These are phyloP conservation scores for Byssochlamys sp. DNA, from an alignment of 2,329 filamentous ascomycete genomes.

Conservation along the genomic window DNA sequence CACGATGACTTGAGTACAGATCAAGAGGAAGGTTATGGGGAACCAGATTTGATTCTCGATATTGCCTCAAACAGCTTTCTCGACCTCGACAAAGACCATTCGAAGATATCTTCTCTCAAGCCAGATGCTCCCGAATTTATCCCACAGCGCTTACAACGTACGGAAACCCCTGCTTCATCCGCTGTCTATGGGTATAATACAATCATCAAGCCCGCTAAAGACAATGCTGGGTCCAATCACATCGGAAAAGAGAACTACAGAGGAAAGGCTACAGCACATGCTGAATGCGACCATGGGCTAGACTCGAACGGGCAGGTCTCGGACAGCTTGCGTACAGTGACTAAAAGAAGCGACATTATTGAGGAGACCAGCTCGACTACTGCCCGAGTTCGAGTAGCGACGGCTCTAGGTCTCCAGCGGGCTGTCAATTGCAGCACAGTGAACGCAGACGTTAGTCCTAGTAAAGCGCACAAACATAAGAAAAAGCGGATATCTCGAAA, in stretches of 20 bases:
- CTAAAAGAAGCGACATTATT: background rate
- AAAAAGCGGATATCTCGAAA: conserved; percentile 4
- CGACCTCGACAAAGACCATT: conserved; percentile 1
- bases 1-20: background rate
- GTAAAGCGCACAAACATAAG: conserved; percentile 4
- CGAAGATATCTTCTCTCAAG: conserved; percentile 17
- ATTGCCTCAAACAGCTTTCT: conserved; percentile 4
- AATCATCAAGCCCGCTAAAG: background rate
- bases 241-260: background rate
- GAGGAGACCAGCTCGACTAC: background rate
- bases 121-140: conserved; percentile 35
- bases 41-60: background rate
- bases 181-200: background rate
- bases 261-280: background rate
- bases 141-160: conserved; percentile 10
- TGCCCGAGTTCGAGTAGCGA: background rate
- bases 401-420: background rate
- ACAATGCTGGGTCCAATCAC: background rate
- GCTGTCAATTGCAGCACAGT: background rate
- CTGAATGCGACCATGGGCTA: background rate
- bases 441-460: background rate
- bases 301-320: background rate
- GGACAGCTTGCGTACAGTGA: background rate
- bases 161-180: background rate
- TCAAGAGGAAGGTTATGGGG: background rate